Conservation (phyloP, 2,329 filamentous ascomycete species). For the Graphium sp. region DNA sequence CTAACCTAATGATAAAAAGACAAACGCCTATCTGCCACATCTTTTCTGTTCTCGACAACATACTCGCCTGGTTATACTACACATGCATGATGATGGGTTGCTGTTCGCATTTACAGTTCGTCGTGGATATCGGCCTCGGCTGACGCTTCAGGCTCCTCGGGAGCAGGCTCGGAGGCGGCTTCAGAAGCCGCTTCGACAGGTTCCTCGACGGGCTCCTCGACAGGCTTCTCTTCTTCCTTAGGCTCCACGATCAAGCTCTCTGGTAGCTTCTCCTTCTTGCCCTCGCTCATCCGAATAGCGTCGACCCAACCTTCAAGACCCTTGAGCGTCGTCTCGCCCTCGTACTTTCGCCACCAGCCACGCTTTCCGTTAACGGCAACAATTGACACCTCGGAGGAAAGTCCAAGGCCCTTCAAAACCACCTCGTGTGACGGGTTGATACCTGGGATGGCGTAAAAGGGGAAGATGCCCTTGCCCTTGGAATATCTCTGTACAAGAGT, state of each 20-base stretch:
- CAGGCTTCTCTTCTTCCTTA: slow-evolving; percentile 11
- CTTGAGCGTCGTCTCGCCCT: slow-evolving; percentile 39
- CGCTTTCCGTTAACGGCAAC: slow-evolving; percentile 75
- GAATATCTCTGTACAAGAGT: slow-evolving; percentile 64
- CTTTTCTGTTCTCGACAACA: too few species aligned
- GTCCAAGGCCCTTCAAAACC: slow-evolving; percentile 28
- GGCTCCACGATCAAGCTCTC: slow-evolving; percentile 33
- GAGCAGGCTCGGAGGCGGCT: slow-evolving; percentile 8
- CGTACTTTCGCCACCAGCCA: slow-evolving; percentile 69
- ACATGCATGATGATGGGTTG: too few species aligned
- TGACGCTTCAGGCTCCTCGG: background rate
- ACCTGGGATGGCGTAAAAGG: slow-evolving; percentile 64
- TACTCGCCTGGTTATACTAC: too few species aligned
- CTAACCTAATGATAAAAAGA: too few species aligned
- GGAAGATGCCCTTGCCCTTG: slow-evolving; percentile 55
- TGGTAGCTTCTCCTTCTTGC: slow-evolving; percentile 60
- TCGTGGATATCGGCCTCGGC: slow-evolving; percentile 23
- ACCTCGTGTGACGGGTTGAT: slow-evolving; percentile 24
- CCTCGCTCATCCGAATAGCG: slow-evolving; percentile 76
- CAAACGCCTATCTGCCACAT: too few species aligned
- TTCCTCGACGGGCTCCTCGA: slow-evolving; percentile 9
- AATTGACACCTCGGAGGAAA: slow-evolving; percentile 48
- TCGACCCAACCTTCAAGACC: slow-evolving; percentile 79
- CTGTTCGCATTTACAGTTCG: slow-evolving; percentile 22
- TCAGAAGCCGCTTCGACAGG: slow-evolving; percentile 10